A percentile compares a stretch with the other conserved stretches of the same genome.
Conservation (phyloP, 2,329 filamentous ascomycete genomes). For the Chalaropsis ovoidea region DNA sequence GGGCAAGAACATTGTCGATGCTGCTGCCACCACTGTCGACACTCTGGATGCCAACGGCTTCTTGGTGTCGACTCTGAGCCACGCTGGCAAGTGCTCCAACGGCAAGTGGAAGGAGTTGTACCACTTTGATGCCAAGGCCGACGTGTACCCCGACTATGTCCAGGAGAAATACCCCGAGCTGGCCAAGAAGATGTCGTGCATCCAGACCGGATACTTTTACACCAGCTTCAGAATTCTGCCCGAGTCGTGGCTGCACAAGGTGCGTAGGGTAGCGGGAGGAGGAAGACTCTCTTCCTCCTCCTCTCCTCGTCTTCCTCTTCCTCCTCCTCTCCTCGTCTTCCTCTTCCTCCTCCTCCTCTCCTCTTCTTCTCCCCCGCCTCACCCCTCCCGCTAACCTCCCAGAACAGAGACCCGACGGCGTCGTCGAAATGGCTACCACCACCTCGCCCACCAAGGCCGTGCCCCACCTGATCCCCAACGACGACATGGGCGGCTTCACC, state of each 20-base stretch:
- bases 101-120: constrained; percentile 42
- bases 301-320: no score
- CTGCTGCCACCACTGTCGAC: constrained; percentile 37
- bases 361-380: background rate
- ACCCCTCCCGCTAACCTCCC: background rate
- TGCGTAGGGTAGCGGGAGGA: no score
- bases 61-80: constrained; percentile 43
- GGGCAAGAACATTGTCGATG: constrained; percentile 47
- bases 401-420: constrained; percentile 32
- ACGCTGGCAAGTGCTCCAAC: constrained; percentile 39
- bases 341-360: background rate
- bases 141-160: constrained; percentile 41
- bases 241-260: constrained; percentile 39
- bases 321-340: no score
- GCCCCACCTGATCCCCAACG: constrained; percentile 40
- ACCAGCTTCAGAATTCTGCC: constrained; percentile 41
- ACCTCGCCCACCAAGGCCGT: constrained; percentile 34
- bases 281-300: no score
- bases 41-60: constrained; percentile 41
- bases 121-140: constrained; percentile 45
- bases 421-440: constrained; percentile 40
- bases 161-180: constrained; percentile 36
- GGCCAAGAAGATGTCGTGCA: constrained; percentile 42
- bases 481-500: constrained; percentile 40
- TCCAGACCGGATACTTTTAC: constrained; percentile 42